These are phyloP conservation scores for Eimeria acervulina DNA, from an alignment of 169 alveolate species.

Conservation along the genomic window DNA sequence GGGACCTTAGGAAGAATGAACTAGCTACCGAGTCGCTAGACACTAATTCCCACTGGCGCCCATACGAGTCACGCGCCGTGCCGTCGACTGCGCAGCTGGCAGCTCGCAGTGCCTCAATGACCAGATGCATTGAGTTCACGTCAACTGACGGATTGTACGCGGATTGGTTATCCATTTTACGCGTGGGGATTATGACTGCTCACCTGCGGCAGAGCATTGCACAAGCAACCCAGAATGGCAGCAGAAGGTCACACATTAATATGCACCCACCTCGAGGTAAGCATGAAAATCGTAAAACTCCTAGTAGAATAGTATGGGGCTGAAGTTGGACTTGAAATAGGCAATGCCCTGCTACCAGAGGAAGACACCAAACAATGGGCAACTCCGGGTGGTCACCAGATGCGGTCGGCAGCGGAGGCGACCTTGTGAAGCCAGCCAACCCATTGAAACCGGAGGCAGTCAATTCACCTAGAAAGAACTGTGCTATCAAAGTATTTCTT, in stretches of 20 bases:
- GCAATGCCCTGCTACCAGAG: background rate
- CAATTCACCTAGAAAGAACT: background rate
- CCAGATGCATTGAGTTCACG: background rate
- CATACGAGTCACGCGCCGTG: constrained; percentile 36
- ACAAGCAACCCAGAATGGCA: background rate
- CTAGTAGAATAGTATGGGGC: background rate
- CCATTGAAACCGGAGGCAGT: background rate
- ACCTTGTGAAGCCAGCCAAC: background rate
- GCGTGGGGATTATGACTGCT: constrained; percentile 5
- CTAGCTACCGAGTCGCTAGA: constrained; percentile 55
- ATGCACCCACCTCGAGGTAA: background rate
- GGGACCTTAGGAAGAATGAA: constrained; percentile 65
- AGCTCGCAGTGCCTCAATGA: constrained; percentile 56
- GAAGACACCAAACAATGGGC: background rate
- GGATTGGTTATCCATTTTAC: constrained; percentile 28
- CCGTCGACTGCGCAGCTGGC: constrained; percentile 60
- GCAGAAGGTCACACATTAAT: background rate
- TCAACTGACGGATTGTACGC: background rate
- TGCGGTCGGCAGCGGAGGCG: background rate
- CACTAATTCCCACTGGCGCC: constrained; percentile 35
- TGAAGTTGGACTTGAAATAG: background rate
- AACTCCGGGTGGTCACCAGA: constrained; percentile 53
- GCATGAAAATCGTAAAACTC: background rate
- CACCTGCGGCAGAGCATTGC: constrained; percentile 30
- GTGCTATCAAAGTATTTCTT: background rate